phyloP scores from a whole-genome alignment of 257 asterid species.

The Ocimum tenuiflorum region DNA sequence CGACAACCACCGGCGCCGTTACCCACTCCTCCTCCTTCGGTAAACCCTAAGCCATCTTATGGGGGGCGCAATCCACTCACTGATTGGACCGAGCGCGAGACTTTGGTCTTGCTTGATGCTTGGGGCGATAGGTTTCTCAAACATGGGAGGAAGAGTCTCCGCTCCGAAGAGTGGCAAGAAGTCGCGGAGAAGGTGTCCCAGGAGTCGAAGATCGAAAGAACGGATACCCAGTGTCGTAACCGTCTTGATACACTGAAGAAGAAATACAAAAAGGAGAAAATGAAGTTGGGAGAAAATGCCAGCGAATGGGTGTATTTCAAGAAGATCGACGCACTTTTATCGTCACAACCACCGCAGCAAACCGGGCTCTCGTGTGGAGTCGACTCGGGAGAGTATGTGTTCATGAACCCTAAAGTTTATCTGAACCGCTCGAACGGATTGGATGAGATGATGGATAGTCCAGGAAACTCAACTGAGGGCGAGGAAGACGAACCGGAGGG shows the following conservation, averaged over 20 bases:
- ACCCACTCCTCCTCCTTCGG: too few relatives aligned
- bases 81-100: conserved; percentile 89
- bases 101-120: conserved; percentile 55
- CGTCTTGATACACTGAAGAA: conserved; percentile 88
- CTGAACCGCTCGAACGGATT: conserved; percentile 53
- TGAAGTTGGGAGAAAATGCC: conserved; percentile 31
- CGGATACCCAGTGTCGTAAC: conserved; percentile 84
- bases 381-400: conserved; percentile 71
- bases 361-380: conserved; percentile 64
- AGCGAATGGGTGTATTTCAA: conserved; percentile 73
- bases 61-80: conserved; percentile 81
- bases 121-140: conserved; percentile 86
- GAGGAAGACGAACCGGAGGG: conserved; percentile 50
- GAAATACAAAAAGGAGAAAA: conserved; percentile 87
- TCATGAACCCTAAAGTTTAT: conserved; percentile 50
- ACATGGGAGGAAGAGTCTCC: conserved; percentile 86
- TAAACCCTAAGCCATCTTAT: conserved; percentile 48
- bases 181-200: conserved; percentile 73
- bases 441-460: conserved; percentile 83
- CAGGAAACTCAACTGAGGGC: conserved; percentile 42
- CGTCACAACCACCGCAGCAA: conserved; percentile 46
- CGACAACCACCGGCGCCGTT: conserved; percentile 68
- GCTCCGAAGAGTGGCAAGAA: conserved; percentile 93
- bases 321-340: conserved; percentile 64
- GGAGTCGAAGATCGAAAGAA: conserved; percentile 60